Evolutionary conservation across 2,329 filamentous ascomycete genomes (phyloP), one percentile per base, ranked within the genome.

Genomic region (Alternaria sp.): DNA sequence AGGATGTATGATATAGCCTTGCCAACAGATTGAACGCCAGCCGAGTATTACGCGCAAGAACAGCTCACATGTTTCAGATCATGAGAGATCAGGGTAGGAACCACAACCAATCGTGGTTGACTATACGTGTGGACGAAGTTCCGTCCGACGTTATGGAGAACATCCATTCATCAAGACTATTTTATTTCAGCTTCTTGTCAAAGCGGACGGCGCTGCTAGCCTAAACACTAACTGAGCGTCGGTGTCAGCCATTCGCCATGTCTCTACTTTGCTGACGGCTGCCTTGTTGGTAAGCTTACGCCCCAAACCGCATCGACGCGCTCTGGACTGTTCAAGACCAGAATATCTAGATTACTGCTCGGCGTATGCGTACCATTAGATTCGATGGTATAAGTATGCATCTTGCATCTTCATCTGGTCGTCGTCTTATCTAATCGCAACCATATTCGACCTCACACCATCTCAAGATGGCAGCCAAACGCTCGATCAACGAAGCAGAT

Each of bases 391-490:
- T 22, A 48, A 48, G 30, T 48, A 36, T 5, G 14, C 46, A 9
- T 7, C 30, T n/a, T 22, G 14, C 14, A 36, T 48, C 5, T 48
- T 24, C 20, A 22, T 36, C 1, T 24, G 18, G 8, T 22, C 12
- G 16, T 36, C 30, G 8, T 48, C 14, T 3, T 18, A 24, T 48
- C 14, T 24, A 36, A 5, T 24, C 3, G 30, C 14, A 7, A 24
- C 7, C 32, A 48, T 24, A 48, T 7, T 48, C 12, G 18, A 22
- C 46, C 20, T 1, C 18, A 4, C 3, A 8, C 38, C 28, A 20
- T 20, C 7, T 9, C n/a, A 39, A 32, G 11, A 61, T 60, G 57
- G 16, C 47, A 41, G 12, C 41, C 3, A 56, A 36, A 52, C 26
- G 34, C 32, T 42, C 41, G 1, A 34, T 61, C 47, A 52, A 51